phyloP scores from a whole-genome alignment of 768 basidiomycete genomes.

The Boletus pseudopeckii region DNA sequence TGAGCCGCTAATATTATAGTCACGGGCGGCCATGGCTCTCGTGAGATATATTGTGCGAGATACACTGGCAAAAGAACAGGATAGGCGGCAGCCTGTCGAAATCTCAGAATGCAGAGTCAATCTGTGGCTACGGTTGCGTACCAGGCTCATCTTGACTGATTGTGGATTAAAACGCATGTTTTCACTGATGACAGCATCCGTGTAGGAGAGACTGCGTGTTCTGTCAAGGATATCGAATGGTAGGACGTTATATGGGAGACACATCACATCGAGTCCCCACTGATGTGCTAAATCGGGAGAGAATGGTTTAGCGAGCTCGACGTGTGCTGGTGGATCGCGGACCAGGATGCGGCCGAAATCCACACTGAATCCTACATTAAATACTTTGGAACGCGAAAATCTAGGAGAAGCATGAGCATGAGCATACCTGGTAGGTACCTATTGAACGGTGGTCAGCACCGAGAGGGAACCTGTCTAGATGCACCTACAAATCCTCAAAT shows the following conservation, averaged over 20 bases:
- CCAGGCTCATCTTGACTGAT: constrained; percentile 45
- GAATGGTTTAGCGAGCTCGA: constrained; percentile 42
- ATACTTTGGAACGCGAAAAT: neutral
- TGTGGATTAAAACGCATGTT: constrained; percentile 41
- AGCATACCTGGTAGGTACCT: constrained; percentile 32
- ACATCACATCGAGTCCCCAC: constrained; percentile 47
- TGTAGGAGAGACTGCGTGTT: constrained; percentile 33
- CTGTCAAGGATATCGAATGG: constrained; percentile 50
- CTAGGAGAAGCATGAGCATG: neutral
- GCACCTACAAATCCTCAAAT: constrained; percentile 47
- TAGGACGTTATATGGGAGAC: constrained; percentile 53
- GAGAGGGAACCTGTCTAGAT: neutral
- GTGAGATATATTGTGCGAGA: constrained; percentile 46
- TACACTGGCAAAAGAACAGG: constrained; percentile 66
- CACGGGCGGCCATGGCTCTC: constrained; percentile 25
- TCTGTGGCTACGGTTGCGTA: constrained; percentile 25
- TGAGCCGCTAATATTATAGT: constrained; percentile 31
- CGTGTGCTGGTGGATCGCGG: constrained; percentile 25
- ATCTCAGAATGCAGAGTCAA: constrained; percentile 5
- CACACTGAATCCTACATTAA: constrained; percentile 15
- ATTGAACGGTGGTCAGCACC: constrained; percentile 11
- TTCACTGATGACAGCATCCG: constrained; percentile 36
- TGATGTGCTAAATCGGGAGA: constrained; percentile 45
- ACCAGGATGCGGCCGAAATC: constrained; percentile 44
- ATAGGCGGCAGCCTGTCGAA: constrained; percentile 50